Evolutionary conservation across 2,329 filamentous ascomycete species (phyloP).

Genomic region (Colletotrichum sansevieriae): DNA sequence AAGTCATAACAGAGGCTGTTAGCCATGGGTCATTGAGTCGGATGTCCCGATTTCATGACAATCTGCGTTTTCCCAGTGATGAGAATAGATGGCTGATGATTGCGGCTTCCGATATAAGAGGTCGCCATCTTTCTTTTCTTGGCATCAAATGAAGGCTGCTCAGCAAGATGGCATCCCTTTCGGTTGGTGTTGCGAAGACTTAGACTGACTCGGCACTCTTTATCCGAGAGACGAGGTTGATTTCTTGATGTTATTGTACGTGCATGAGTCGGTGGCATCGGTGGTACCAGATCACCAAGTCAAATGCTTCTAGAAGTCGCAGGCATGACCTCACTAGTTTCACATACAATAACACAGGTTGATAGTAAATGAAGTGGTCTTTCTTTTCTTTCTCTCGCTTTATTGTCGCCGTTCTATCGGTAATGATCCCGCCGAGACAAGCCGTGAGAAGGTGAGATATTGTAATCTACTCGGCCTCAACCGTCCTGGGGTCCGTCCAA

Average conservation of each 20-base stretch:
- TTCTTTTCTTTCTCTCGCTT: constrained; percentile 1
- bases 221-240: constrained; percentile 1
- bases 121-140: not conserved
- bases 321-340: constrained; percentile 9
- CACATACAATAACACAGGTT: not conserved
- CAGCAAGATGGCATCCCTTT: constrained; percentile 1
- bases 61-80: not conserved
- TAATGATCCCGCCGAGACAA: constrained; percentile 8
- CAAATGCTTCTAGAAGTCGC: not conserved
- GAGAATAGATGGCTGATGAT: constrained; percentile 8
- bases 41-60: not conserved
- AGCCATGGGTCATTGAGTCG: not conserved
- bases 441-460: constrained; percentile 15
- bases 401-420: not conserved
- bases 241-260: not conserved
- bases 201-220: constrained; percentile 7
- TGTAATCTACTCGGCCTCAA: constrained; percentile 12
- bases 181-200: constrained; percentile 3
- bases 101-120: not conserved
- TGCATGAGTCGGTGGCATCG: not conserved
- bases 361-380: not conserved
- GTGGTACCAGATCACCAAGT: not conserved
- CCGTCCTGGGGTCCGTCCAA: constrained; percentile 52
- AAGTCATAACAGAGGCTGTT: constrained; percentile 1
- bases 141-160: not conserved